Conservation (phyloP, 768 basidiomycete species). For the Amanita rimosa region DNA sequence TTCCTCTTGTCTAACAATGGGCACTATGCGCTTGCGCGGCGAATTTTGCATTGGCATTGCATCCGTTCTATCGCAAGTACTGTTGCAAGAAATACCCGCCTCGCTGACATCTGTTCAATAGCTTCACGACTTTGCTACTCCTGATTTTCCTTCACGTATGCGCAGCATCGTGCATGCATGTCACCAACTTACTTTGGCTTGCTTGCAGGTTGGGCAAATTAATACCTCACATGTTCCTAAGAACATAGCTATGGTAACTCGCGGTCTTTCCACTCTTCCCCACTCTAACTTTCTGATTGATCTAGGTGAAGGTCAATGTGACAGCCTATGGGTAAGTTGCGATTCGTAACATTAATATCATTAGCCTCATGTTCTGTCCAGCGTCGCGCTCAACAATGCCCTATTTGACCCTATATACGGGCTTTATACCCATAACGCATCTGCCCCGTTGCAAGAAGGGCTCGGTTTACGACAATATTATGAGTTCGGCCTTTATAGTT, state of each 20-base stretch:
- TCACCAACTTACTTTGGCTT: constrained; percentile 14
- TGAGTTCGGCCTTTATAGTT: constrained; percentile 71
- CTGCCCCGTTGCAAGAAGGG: constrained; percentile 42
- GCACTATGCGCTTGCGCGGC: constrained; percentile 42
- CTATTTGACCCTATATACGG: constrained; percentile 47
- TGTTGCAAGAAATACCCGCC: constrained; percentile 6
- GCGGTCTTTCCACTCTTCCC: neutral
- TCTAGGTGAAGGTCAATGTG: constrained; percentile 57
- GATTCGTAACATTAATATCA: neutral
- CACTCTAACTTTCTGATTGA: constrained; percentile 1
- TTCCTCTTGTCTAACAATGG: constrained; percentile 12
- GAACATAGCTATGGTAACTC: constrained; percentile 58
- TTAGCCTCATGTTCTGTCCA: constrained; percentile 14
- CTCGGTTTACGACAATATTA: constrained; percentile 62
- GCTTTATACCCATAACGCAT: constrained; percentile 58
- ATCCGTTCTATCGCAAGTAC: constrained; percentile 58
- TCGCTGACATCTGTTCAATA: constrained; percentile 14
- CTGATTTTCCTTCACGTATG: constrained; percentile 77
- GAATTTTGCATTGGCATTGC: constrained; percentile 69
- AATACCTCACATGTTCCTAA: constrained; percentile 65
- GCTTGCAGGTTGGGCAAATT: constrained; percentile 66
- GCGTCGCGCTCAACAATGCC: constrained; percentile 36
- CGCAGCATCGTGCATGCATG: constrained; percentile 10
- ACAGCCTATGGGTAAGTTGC: constrained; percentile 55
- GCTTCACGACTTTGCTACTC: constrained; percentile 42